Evolutionary conservation across 1,139 yeast genomes (phyloP).

Genomic region (Geotrichum carabidarum): DNA sequence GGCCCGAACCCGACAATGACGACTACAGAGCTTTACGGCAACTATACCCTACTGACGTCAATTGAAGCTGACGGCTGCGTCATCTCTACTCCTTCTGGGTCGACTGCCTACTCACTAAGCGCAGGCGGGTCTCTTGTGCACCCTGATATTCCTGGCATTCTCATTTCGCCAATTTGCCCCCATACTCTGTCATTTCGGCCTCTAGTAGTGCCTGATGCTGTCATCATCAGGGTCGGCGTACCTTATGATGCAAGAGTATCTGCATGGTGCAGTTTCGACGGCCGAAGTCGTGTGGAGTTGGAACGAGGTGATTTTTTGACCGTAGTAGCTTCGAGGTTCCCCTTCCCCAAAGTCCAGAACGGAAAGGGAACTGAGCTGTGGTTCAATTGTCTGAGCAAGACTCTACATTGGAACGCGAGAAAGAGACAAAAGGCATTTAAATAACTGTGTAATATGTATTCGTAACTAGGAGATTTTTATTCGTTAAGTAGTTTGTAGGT

Average conservation of each 20-base stretch:
- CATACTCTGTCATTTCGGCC: conserved; percentile 81
- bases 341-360: conserved; percentile 65
- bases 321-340: conserved; percentile 65
- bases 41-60: conserved; percentile 70
- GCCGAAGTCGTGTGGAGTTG: conserved; percentile 65
- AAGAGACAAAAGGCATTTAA: conserved; percentile 36
- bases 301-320: conserved; percentile 66
- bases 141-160: conserved; percentile 75
- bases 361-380: conserved; percentile 43
- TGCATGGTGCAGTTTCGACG: conserved; percentile 80
- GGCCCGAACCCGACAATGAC: conserved; percentile 81
- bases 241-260: conserved; percentile 62
- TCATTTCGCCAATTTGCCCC: conserved; percentile 82
- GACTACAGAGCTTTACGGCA: conserved; percentile 70
- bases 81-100: conserved; percentile 84
- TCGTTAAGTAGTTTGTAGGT: conserved; percentile 32
- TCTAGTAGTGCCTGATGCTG: conserved; percentile 65
- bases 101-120: conserved; percentile 81
- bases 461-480: conserved; percentile 7
- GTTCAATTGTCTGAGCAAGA: conserved; percentile 46
- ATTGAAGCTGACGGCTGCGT: conserved; percentile 85
- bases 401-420: conserved; percentile 54
- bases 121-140: conserved; percentile 88
- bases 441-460: neutral
- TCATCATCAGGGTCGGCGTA: conserved; percentile 62